phyloP scores from a whole-genome alignment of 257 asterid species.

The Plantago elongata region DNA sequence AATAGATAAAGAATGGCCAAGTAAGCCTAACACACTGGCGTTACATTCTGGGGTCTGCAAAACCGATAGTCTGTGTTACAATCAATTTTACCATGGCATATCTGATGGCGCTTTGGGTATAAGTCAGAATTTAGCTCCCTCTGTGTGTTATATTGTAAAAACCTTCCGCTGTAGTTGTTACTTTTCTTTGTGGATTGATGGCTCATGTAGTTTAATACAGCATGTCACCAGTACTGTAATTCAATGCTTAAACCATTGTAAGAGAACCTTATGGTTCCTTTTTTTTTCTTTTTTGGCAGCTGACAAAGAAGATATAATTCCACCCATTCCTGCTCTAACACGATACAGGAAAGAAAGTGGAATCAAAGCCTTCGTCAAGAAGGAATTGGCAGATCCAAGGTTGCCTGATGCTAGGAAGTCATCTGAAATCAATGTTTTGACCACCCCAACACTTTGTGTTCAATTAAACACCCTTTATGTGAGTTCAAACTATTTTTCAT shows the following conservation, averaged over 20 bases:
- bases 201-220: slow-evolving; percentile 6
- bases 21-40: too few species aligned
- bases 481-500: slow-evolving; percentile 36
- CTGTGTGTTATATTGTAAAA: not conserved
- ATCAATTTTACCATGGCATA: too few species aligned
- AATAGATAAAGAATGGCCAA: too few species aligned
- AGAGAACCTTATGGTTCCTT: slow-evolving; percentile 7
- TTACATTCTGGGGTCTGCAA: too few species aligned
- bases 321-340: slow-evolving; percentile 86
- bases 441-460: slow-evolving; percentile 80
- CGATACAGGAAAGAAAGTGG: slow-evolving; percentile 81
- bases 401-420: slow-evolving; percentile 62
- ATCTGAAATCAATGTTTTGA: slow-evolving; percentile 51
- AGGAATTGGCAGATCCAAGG: slow-evolving; percentile 73
- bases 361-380: slow-evolving; percentile 84
- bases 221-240: slow-evolving; percentile 1
- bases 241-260: slow-evolving; percentile 11
- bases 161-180: slow-evolving; percentile 5
- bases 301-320: slow-evolving; percentile 84
- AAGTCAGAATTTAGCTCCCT: not conserved
- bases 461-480: slow-evolving; percentile 87
- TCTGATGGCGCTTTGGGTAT: not conserved
- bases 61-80: too few species aligned
- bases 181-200: slow-evolving; percentile 12
- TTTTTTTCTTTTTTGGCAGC: slow-evolving; percentile 43